These are phyloP conservation scores for Pyrus betulifolia DNA, from an alignment of 306 rosid genomes.

Conservation along the genomic window DNA sequence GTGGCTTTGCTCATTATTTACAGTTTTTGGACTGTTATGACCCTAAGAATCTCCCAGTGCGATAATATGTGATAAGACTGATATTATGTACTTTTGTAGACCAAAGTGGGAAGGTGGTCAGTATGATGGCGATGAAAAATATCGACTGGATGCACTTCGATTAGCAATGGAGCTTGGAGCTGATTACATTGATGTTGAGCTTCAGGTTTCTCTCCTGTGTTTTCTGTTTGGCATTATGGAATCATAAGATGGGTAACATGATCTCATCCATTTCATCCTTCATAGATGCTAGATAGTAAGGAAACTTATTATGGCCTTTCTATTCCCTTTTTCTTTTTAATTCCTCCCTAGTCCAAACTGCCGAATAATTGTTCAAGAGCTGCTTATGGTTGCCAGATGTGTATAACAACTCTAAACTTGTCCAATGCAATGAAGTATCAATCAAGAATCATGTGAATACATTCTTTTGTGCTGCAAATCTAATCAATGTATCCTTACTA, in stretches of 20 bases:
- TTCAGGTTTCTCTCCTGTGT: constrained; percentile 48
- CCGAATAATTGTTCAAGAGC: neutral
- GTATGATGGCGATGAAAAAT: constrained; percentile 75
- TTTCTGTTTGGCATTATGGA: neutral
- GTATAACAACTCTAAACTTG: neutral
- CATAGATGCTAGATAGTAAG: neutral
- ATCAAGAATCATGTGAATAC: neutral
- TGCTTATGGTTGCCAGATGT: neutral
- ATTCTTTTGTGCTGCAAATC: neutral
- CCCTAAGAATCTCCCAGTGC: neutral
- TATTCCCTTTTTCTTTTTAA: neutral
- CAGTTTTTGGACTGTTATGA: neutral
- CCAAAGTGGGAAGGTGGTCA: constrained; percentile 87
- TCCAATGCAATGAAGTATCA: neutral
- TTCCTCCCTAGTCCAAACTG: neutral
- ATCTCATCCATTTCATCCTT: neutral
- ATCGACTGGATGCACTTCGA: constrained; percentile 53
- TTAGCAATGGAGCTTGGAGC: constrained; percentile 80
- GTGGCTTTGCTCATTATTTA: neutral
- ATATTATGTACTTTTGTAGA: constrained; percentile 27
- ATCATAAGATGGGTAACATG: neutral
- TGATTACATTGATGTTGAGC: constrained; percentile 78
- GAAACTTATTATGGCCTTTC: neutral
- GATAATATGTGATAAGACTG: constrained; percentile 9
- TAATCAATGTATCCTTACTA: neutral